These are phyloP conservation scores for Termitomyces sp. DNA, from an alignment of 1,284 basidiomycete species.

Conservation along the genomic window DNA sequence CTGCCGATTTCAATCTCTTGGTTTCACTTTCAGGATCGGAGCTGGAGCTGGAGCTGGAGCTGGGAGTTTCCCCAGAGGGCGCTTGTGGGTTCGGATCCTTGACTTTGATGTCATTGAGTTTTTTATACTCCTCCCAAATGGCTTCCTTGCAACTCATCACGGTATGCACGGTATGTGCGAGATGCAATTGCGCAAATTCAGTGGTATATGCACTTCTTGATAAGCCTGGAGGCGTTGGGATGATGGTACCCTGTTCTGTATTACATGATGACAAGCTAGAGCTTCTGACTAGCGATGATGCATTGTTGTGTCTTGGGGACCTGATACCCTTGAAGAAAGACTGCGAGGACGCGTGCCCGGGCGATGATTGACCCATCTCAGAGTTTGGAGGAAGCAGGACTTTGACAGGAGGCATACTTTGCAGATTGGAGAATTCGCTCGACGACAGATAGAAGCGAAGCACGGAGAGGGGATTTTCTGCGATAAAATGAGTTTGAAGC, in stretches of 20 bases:
- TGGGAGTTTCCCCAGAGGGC: too few relatives aligned
- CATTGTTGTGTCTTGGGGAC: neutral
- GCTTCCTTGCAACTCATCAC: conserved; percentile 61
- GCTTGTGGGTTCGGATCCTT: conserved; percentile 23
- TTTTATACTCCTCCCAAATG: conserved; percentile 60
- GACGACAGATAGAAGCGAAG: conserved; percentile 67
- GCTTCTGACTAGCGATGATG: neutral
- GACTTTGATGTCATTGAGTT: conserved; percentile 37
- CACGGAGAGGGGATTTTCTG: conserved; percentile 50
- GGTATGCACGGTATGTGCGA: conserved; percentile 51
- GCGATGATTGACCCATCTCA: neutral
- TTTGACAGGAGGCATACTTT: conserved; percentile 46
- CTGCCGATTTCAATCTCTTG: conserved; percentile 26
- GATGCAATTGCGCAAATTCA: conserved; percentile 56
- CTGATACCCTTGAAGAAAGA: neutral
- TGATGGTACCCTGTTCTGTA: neutral
- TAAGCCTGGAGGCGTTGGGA: neutral
- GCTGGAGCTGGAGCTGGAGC: too few relatives aligned
- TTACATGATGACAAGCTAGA: conserved; percentile 1
- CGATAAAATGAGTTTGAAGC: conserved; percentile 55
- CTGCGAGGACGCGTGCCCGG: conserved; percentile 1
- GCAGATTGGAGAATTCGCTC: conserved; percentile 48
- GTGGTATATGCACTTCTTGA: conserved; percentile 17
- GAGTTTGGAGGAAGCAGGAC: conserved; percentile 53
- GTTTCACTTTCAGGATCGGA: conserved; percentile 19